Conservation (phyloP, 179 eudicot species). For the Spergularia azorica region DNA sequence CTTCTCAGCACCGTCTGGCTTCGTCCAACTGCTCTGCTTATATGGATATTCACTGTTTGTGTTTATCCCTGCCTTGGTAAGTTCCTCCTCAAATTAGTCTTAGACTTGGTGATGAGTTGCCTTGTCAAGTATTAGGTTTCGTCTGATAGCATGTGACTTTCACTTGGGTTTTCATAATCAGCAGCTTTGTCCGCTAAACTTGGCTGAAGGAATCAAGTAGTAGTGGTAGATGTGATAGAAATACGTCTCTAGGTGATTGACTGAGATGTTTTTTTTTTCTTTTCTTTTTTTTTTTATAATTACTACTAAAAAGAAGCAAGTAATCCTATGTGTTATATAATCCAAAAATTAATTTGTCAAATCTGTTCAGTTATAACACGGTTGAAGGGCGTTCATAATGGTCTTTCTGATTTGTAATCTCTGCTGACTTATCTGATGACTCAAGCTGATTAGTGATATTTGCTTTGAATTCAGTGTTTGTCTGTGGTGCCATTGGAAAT, state of each 20-base stretch:
- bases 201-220: neutral
- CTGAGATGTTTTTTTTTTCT: neutral
- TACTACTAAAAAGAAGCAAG: too few species aligned
- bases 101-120: neutral
- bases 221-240: neutral
- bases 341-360: too few species aligned
- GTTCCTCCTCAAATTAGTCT: slow-evolving; percentile 18
- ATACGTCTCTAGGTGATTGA: neutral
- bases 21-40: slow-evolving; percentile 87
- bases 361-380: neutral
- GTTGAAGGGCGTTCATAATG: neutral
- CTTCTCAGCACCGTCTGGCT: slow-evolving; percentile 96
- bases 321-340: too few species aligned
- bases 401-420: neutral
- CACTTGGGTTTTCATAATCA: neutral
- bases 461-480: slow-evolving; percentile 60
- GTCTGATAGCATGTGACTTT: neutral
- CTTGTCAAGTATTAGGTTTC: slow-evolving; percentile 1
- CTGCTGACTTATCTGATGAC: neutral
- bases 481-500: slow-evolving; percentile 75
- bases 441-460: slow-evolving; percentile 12
- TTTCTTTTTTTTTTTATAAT: neutral
- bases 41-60: slow-evolving; percentile 91
- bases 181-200: neutral
- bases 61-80: slow-evolving; percentile 97